Evolutionary conservation across 768 basidiomycete genomes (phyloP), one percentile per base, ranked within the genome.

Genomic region (Boletus sensibilis): DNA sequence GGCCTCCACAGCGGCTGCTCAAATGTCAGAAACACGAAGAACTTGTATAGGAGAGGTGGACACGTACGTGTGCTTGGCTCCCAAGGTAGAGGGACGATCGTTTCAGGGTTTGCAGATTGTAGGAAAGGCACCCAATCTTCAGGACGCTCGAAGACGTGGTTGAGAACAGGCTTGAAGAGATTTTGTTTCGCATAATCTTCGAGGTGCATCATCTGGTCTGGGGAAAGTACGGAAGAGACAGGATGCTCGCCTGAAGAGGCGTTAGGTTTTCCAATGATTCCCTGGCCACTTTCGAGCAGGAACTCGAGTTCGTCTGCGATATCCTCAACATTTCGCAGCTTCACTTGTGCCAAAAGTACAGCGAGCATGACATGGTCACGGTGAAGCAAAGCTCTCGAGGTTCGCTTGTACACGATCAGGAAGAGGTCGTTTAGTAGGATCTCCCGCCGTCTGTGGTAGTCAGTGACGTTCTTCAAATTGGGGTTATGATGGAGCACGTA

Each of bases 401-500:
- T 95, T 44, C 97, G 82, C 71, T 83, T 85, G 75, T 90, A 98
- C 21, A 94, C 85, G 27, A 89, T 79, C 33, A 94, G 74, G 84
- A 98, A 98, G 18, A 99, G 79, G 64, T 97, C 94, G 51, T 87
- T 85, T 52, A 93, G 74, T 21, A 99, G 76, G 51, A 95, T 89
- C 44, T 87, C 82, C 35, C 92, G 84, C 12, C 97, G 87, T 41
- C 74, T 75, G 48, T 77, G 76, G 53, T 93, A 74, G 59, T 97
- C 94, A 23, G 85, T 78, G 55, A 95, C 79, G 56, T 82, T 83
- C 71, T 82, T 86, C 59, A 98, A 82, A 69, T 94, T 89, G 12
- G 95, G 94, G 68, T 98, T 98, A 64, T 90, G 87, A 62, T 90
- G 88, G 9, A 98, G 82, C 55, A 96, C 86, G 64, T 90, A 92